Base-by-base conservation (phyloP, 345 rosid species). In the Sisymbrium altissimum region DNA sequence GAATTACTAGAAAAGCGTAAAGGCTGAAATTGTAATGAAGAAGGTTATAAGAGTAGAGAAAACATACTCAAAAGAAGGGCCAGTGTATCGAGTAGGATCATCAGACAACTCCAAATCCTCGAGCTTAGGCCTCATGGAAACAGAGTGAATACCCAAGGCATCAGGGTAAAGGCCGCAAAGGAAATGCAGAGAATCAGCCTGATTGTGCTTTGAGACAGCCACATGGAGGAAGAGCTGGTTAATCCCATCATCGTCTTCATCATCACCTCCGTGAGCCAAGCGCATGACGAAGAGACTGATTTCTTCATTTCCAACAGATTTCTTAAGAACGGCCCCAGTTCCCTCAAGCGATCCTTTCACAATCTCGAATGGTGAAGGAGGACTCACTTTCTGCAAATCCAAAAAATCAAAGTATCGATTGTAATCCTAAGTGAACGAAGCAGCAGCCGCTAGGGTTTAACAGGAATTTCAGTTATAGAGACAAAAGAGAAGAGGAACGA, bases 131-230 rank as follows among this genome's bases (percentile, higher is more conserved):
- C 96, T 83, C 86, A 94, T 63, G 2, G 93, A 86, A 76, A 94
- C 86, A 1, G 97, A 89, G 78, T 94, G 97, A 64, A 94, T 92
- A 25, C 97, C 97, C 64, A 92, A 70, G 0, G 97, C 97, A 73
- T 94, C 99, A 0, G 97, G 97, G 80, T 94, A 89, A 80, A 94
- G 77, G 14, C 93, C 99, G 19, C 99, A 94, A 4, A 92, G 88
- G 73, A 94, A 88, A 68, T 87, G 93, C 66, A 92, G 64, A 40
- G 96, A 88, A 18, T 87, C 75, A 50, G 77, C 73, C 53, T 85
- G 88, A n/a, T 73, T 86, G 17, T 86, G 91, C 87, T 94, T 92
- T 25, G 92, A 81, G 15, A 94, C 87, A 75, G 89, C 84, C 21
- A 94, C 96, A 41, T 87, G 97, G 43, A 94, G 87, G 64, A 91